These are phyloP conservation scores for Colletotrichum lupini DNA, from an alignment of 2,329 filamentous ascomycete genomes.

Conservation along the genomic window DNA sequence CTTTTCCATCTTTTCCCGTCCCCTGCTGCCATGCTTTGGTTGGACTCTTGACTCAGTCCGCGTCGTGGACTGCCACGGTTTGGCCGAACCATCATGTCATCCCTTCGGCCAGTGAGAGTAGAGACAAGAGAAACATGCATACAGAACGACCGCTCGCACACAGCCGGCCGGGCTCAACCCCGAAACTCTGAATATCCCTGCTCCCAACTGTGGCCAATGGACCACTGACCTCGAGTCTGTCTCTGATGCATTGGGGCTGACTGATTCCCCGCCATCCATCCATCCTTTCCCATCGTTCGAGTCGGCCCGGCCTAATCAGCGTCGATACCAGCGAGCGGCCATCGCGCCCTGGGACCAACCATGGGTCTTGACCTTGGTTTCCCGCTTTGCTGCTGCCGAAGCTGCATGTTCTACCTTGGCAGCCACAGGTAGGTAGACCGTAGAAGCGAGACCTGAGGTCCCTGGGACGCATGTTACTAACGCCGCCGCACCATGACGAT, in stretches of 20 bases:
- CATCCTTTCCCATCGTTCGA: background rate
- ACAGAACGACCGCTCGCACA: background rate
- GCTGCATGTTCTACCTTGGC: background rate
- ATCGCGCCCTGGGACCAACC: background rate
- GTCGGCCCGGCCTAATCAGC: slow-evolving; percentile 27
- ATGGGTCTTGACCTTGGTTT: background rate
- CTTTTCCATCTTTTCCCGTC: background rate
- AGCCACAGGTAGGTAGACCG: background rate
- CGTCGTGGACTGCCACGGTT: background rate
- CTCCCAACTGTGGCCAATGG: background rate
- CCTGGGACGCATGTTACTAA: background rate
- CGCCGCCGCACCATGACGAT: slow-evolving; percentile 24
- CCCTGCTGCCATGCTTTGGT: background rate
- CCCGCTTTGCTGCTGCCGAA: background rate
- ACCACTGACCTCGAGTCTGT: background rate
- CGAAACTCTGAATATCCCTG: slow-evolving; percentile 6
- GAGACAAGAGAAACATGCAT: background rate
- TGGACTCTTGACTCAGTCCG: background rate
- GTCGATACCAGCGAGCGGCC: slow-evolving; percentile 16
- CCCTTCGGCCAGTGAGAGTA: background rate
- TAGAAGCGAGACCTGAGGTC: background rate
- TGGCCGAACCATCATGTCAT: background rate
- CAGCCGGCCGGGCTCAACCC: background rate
- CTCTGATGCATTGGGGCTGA: background rate
- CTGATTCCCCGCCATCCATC: background rate